Percentiles rank a stretch among this genome's conserved stretches.
phyloP scores from a whole-genome alignment of 139 green algal genomes.

The Nannochloris sp. region DNA sequence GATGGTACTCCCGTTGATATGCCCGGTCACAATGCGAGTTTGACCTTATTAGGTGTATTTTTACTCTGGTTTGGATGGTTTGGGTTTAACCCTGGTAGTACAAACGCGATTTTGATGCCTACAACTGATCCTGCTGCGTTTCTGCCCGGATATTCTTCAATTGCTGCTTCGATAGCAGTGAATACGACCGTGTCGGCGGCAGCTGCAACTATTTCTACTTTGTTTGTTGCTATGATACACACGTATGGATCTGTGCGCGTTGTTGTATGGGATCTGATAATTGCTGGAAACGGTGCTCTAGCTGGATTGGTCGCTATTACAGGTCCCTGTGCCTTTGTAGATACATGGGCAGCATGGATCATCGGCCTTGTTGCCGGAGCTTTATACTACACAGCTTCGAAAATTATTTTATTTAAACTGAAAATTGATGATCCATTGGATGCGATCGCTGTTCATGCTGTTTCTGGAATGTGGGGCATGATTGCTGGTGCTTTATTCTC shows the following conservation, averaged over 20 bases:
- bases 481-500: constrained; percentile 48
- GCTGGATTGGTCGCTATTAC: constrained; percentile 74
- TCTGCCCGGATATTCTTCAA: constrained; percentile 8
- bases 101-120: constrained; percentile 41
- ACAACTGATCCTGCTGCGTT: not conserved
- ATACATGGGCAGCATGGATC: constrained; percentile 77
- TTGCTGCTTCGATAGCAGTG: constrained; percentile 8
- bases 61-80: constrained; percentile 89
- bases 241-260: constrained; percentile 9
- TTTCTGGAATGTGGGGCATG: constrained; percentile 50
- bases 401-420: constrained; percentile 18
- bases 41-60: constrained; percentile 56
- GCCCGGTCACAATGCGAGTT: constrained; percentile 61
- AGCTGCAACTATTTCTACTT: constrained; percentile 9
- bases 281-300: constrained; percentile 58
- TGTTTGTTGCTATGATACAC: constrained; percentile 29
- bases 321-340: constrained; percentile 43
- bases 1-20: constrained; percentile 70
- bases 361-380: constrained; percentile 51
- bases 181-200: constrained; percentile 23
- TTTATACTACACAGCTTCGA: constrained; percentile 34
- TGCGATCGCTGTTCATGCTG: constrained; percentile 69
- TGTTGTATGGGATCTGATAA: constrained; percentile 22
- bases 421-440: constrained; percentile 66
- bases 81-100: constrained; percentile 43